phyloP scores from a whole-genome alignment of 345 rosid genomes.

The Populus euphratica region DNA sequence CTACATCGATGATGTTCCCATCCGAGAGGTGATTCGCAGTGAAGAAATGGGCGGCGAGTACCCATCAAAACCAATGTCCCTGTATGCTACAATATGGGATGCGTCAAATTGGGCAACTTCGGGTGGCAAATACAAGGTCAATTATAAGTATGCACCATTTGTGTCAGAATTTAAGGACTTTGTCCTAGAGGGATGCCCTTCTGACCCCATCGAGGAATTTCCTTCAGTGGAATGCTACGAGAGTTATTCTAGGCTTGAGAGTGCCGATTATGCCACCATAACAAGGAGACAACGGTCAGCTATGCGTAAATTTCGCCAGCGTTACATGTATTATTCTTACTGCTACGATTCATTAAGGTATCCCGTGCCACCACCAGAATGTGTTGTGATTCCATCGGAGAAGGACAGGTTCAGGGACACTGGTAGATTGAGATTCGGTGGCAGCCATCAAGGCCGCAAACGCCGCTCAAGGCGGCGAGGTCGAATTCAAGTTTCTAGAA shows the following conservation, averaged over 20 bases:
- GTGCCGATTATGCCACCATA: constrained; percentile 42
- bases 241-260: constrained; percentile 27
- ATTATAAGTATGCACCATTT: constrained; percentile 76
- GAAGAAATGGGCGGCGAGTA: constrained; percentile 74
- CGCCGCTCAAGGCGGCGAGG: constrained; percentile 29
- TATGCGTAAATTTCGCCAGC: constrained; percentile 68
- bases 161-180: constrained; percentile 62
- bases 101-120: constrained; percentile 90
- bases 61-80: constrained; percentile 82
- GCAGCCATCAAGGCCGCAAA: constrained; percentile 43
- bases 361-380: constrained; percentile 54
- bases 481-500: not conserved
- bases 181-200: constrained; percentile 63
- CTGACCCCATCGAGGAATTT: constrained; percentile 55
- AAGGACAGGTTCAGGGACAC: constrained; percentile 52
- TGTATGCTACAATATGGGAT: constrained; percentile 97
- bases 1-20: constrained; percentile 80
- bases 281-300: constrained; percentile 36
- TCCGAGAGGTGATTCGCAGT: constrained; percentile 60
- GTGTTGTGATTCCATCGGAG: constrained; percentile 51
- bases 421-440: constrained; percentile 73
- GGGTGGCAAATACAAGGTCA: constrained; percentile 69
- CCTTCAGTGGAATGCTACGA: constrained; percentile 34
- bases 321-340: constrained; percentile 85
- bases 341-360: constrained; percentile 69